A percentile compares a stretch with the other conserved stretches of the same genome.
Conservation (phyloP, 2,329 filamentous ascomycete genomes). For the Colletotrichum plurivorum region DNA sequence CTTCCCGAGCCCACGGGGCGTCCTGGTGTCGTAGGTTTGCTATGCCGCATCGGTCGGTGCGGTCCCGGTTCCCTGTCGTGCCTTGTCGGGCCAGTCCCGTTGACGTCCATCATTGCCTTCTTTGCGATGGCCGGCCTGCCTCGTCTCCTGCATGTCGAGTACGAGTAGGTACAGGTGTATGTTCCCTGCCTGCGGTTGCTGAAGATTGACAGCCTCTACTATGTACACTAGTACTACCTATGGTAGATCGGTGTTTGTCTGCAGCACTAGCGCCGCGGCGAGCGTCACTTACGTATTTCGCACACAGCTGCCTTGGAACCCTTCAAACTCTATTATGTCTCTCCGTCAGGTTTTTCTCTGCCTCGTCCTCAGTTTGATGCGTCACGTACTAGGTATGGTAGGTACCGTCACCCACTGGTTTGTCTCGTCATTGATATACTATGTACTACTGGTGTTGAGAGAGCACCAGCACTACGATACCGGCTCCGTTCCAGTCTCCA, state of each 20-base stretch:
- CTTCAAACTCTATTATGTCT: conserved; percentile 34
- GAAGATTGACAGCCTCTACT: background rate
- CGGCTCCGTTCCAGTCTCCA: conserved; percentile 16
- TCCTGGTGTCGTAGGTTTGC: conserved; percentile 25
- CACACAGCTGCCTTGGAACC: conserved; percentile 34
- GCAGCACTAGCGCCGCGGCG: conserved; percentile 9
- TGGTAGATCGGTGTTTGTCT: conserved; percentile 11
- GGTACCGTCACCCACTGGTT: too few relatives aligned
- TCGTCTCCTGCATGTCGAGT: background rate
- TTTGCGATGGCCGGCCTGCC: background rate
- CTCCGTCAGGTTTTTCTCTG: conserved; percentile 21
- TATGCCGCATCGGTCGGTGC: conserved; percentile 29
- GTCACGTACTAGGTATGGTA: too few relatives aligned
- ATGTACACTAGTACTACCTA: background rate
- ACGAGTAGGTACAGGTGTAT: too few relatives aligned
- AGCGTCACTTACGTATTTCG: conserved; percentile 35
- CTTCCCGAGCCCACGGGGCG: conserved; percentile 40
- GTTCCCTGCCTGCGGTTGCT: background rate
- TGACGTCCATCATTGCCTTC: background rate
- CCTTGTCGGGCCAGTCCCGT: conserved; percentile 26
- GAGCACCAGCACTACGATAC: background rate
- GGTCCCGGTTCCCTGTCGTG: conserved; percentile 23
- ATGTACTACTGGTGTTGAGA: too few relatives aligned
- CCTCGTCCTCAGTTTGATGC: background rate
- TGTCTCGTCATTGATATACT: too few relatives aligned